These are phyloP conservation scores for Aureobasidium melanogenum DNA, from an alignment of 2,329 filamentous ascomycete genomes.

Conservation along the genomic window DNA sequence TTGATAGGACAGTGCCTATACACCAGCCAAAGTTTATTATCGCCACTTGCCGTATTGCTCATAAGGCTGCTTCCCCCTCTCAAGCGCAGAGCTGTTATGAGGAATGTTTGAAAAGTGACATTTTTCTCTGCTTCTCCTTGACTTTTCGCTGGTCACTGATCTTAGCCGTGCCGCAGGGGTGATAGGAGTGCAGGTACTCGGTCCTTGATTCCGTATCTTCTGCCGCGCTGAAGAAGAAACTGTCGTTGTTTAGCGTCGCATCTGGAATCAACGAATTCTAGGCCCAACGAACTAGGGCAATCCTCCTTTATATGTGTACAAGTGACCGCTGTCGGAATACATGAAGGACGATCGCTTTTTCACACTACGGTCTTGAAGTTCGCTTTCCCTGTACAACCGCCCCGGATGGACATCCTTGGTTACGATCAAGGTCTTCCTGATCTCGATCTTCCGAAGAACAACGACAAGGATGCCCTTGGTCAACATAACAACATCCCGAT, in stretches of 20 bases:
- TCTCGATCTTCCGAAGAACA: constrained; percentile 8
- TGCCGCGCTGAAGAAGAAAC: constrained; percentile 1
- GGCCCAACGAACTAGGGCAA: background rate
- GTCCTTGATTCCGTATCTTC: background rate
- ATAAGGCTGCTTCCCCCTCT: background rate
- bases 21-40: background rate
- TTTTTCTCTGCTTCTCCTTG: background rate
- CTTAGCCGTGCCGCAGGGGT: background rate
- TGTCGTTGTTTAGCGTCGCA: constrained; percentile 5
- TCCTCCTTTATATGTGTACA: background rate
- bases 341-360: background rate
- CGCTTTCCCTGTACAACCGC: background rate
- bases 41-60: background rate
- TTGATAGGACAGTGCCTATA: background rate
- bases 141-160: background rate
- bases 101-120: background rate
- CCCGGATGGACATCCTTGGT: background rate
- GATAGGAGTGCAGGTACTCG: background rate
- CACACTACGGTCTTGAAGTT: background rate
- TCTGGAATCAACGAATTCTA: constrained; percentile 7
- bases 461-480: constrained; percentile 5
- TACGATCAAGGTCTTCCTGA: constrained; percentile 10
- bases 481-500: background rate
- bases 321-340: background rate
- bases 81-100: background rate